Base-by-base conservation (phyloP, 2,329 filamentous ascomycete species). In the Ilyonectria destructans region DNA sequence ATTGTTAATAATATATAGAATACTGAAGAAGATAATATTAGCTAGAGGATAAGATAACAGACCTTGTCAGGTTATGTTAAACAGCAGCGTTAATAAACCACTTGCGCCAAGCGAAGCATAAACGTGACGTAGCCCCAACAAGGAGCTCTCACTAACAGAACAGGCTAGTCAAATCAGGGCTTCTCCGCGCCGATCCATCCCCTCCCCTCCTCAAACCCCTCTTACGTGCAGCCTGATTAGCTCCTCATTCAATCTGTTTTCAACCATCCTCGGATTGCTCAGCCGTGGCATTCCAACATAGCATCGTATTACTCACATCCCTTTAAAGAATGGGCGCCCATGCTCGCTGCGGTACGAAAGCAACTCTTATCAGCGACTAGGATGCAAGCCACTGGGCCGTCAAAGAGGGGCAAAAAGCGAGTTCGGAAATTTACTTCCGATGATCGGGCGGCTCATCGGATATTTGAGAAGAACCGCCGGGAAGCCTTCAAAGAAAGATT, bases 401-500 rank as follows among this genome's bases (percentile, higher is more conserved):
- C 67, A 3, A 29, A 46, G 23, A 69, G 68, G 29, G 23, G 43
- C 8, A 82, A 79, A 70, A 82, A 82, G 67, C 75, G 80, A 10
- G 71, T 81, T 19, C 77, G 81, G 12, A 80, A 81, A 69, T 83
- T 82, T 69, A 83, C 82, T 1, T 78, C 80, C 6, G 75, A 83
- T 57, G 82, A 84, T 58, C 81, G 82, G 10, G 81, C 81, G 4
- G 78, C 79, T 6, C 82, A 84, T 67, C 77, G 81, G 1, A 75
- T 80, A 7, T 83, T 84, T 68, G 82, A 84, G 60, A 80, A 79
- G 69, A 80, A 77, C 3, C 79, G 82, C 15, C 77, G 82, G n/a
- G 82, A 83, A 67, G 79, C 81, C 1, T 84, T 83, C 71, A 81
- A 81, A 58, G 79, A 81, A 48, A 74, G 79, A 2, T 64, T 84